These are phyloP conservation scores for Mycosphaerelloides madeirae DNA, from an alignment of 2,329 filamentous ascomycete species.

Conservation along the genomic window DNA sequence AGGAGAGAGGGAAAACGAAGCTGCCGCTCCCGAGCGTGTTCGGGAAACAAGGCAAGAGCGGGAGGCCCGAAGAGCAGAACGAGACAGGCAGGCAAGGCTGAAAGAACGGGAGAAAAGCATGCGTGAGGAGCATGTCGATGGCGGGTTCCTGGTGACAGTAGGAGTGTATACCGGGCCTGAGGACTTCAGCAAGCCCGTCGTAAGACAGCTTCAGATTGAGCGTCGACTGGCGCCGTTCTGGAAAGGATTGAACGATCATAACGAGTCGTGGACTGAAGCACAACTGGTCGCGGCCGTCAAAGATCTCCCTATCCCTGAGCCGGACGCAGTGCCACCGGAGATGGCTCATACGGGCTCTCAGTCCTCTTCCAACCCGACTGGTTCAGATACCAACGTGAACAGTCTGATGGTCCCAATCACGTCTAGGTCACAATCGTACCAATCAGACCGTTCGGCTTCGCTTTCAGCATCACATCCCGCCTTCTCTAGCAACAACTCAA, in stretches of 20 bases:
- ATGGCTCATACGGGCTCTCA: conserved; percentile 43
- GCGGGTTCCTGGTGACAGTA: conserved; percentile 88
- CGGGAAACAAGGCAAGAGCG: conserved; percentile 88
- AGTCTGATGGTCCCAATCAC: conserved; percentile 75
- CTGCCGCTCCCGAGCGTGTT: conserved; percentile 51
- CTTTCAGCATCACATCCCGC: conserved; percentile 58
- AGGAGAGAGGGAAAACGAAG: conserved; percentile 44
- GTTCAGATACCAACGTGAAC: conserved; percentile 60
- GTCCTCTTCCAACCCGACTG: conserved; percentile 39
- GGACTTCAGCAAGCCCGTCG: conserved; percentile 84
- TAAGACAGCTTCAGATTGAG: conserved; percentile 94
- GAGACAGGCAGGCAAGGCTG: conserved; percentile 67
- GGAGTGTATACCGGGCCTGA: conserved; percentile 89
- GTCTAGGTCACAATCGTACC: conserved; percentile 69
- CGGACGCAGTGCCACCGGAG: conserved; percentile 77
- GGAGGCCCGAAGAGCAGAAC: conserved; percentile 79
- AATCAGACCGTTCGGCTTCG: conserved; percentile 64
- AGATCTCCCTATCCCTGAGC: conserved; percentile 74
- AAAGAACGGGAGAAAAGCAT: conserved; percentile 89
- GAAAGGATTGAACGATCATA: conserved; percentile 86
- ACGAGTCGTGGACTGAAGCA: conserved; percentile 84
- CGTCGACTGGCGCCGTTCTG: conserved; percentile 90
- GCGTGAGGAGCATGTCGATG: conserved; percentile 87
- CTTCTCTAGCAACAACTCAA: conserved; percentile 48
- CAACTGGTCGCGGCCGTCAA: conserved; percentile 89